Conservation (phyloP, 768 basidiomycete species). For the Leccinum obscurum region DNA sequence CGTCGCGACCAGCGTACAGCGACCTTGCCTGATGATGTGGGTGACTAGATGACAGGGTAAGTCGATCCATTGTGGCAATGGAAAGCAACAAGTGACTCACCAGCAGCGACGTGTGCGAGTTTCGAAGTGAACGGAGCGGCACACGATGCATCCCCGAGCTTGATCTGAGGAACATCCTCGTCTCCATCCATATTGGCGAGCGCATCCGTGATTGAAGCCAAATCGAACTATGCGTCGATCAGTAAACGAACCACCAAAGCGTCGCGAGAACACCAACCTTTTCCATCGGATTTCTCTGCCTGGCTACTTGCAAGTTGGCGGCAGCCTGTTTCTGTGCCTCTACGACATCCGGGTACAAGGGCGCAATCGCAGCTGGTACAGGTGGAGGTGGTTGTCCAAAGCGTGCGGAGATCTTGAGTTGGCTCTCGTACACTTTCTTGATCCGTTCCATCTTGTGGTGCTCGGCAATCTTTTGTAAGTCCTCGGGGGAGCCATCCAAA, state of each 20-base stretch:
- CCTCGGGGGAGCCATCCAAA: constrained; percentile 87
- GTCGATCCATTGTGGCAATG: not conserved
- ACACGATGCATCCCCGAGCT: constrained; percentile 98
- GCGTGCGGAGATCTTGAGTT: constrained; percentile 83
- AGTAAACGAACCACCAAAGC: not conserved
- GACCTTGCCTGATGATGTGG: constrained; percentile 97
- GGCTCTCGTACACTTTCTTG: constrained; percentile 97
- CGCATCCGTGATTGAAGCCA: constrained; percentile 76
- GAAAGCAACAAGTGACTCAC: constrained; percentile 48
- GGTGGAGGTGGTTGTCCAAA: constrained; percentile 95
- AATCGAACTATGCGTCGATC: constrained; percentile 59
- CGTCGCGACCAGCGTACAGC: constrained; percentile 97
- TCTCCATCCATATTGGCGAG: constrained; percentile 94
- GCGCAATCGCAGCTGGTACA: constrained; percentile 85
- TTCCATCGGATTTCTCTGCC: constrained; percentile 86
- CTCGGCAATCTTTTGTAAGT: constrained; percentile 91
- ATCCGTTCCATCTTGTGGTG: constrained; percentile 85
- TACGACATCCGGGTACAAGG: constrained; percentile 87
- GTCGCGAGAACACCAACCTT: constrained; percentile 52
- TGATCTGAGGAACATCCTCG: constrained; percentile 95
- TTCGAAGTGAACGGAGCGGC: constrained; percentile 99
- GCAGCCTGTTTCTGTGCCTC: constrained; percentile 83
- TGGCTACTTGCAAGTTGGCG: constrained; percentile 59
- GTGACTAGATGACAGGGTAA: constrained; percentile 57
- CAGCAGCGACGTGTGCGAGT: constrained; percentile 93